Evolutionary conservation across 148 eudicot species (phyloP).

Genomic region (Polygonum maritimum): DNA sequence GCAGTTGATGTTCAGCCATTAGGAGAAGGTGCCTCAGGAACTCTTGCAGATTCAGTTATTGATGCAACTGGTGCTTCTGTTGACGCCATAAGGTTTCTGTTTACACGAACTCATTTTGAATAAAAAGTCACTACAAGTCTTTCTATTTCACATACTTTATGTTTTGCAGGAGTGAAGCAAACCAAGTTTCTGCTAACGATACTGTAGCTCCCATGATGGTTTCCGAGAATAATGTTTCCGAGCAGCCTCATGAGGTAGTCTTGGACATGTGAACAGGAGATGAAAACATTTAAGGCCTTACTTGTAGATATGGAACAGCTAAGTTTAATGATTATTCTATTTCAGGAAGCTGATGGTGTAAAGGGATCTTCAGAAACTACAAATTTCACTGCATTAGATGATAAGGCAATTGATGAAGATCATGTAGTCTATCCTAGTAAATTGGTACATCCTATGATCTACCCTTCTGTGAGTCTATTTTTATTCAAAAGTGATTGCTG

Average conservation of each 20-base stretch:
- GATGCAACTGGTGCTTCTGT: slow-evolving; percentile 18
- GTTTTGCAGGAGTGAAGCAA: slow-evolving; percentile 30
- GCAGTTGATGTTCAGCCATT: slow-evolving; percentile 27
- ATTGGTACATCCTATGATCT: slow-evolving; percentile 39
- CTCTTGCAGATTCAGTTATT: slow-evolving; percentile 22
- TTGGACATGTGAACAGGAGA: neutral
- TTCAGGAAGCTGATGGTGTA: slow-evolving; percentile 50
- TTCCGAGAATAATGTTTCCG: slow-evolving; percentile 19
- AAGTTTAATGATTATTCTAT: slow-evolving; percentile 4
- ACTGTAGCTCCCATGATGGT: slow-evolving; percentile 20
- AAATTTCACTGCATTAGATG: slow-evolving; percentile 33
- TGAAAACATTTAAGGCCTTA: neutral
- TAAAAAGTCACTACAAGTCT: neutral
- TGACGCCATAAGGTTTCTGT: slow-evolving; percentile 23
- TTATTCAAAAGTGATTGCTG: slow-evolving; percentile 1
- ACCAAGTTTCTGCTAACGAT: slow-evolving; percentile 26
- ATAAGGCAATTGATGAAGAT: slow-evolving; percentile 45
- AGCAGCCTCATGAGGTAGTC: slow-evolving; percentile 47
- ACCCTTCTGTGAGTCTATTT: neutral
- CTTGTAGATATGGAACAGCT: slow-evolving; percentile 2
- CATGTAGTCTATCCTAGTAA: slow-evolving; percentile 56
- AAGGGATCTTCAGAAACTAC: slow-evolving; percentile 28
- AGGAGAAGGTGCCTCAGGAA: slow-evolving; percentile 23
- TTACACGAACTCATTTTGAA: slow-evolving; percentile 7
- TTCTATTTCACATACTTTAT: neutral